Conservation (phyloP, 257 asterid species). For the Gentiana straminea region DNA sequence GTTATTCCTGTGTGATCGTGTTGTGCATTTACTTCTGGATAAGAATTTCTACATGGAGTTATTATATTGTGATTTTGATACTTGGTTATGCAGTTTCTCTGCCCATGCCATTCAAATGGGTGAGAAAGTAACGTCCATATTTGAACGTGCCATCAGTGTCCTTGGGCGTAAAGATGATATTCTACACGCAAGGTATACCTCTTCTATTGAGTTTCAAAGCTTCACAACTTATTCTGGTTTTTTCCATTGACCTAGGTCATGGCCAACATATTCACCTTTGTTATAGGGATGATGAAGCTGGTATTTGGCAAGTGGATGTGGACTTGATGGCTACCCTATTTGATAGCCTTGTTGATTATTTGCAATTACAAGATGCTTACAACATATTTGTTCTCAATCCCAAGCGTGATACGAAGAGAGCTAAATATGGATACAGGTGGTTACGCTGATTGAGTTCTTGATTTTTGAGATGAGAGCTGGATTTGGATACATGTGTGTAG, state of each 20-base stretch:
- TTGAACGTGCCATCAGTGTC: constrained; percentile 79
- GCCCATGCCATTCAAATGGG: constrained; percentile 98
- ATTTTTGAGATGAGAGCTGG: background rate
- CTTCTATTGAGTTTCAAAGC: constrained; percentile 7
- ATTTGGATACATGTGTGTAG: background rate
- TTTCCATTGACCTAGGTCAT: background rate
- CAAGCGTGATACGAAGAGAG: constrained; percentile 53
- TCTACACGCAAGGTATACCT: constrained; percentile 42
- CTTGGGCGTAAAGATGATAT: constrained; percentile 77
- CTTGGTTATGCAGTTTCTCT: constrained; percentile 62
- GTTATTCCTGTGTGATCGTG: background rate
- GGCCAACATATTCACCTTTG: constrained; percentile 12
- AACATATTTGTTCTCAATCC: constrained; percentile 86
- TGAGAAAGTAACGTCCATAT: constrained; percentile 75
- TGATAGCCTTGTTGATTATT: constrained; percentile 87
- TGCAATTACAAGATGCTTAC: constrained; percentile 78
- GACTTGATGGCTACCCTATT: constrained; percentile 78
- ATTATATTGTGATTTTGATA: constrained; percentile 9
- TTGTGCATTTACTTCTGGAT: background rate
- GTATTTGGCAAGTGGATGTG: constrained; percentile 90
- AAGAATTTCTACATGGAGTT: background rate
- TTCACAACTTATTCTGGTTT: too few species aligned
- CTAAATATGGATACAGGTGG: constrained; percentile 85
- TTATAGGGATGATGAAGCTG: constrained; percentile 50
- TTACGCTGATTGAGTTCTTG: constrained; percentile 8